Percentiles rank a stretch among this genome's conserved stretches.
Conservation (phyloP, 345 rosid genomes). For the Rhizophora mangle region DNA sequence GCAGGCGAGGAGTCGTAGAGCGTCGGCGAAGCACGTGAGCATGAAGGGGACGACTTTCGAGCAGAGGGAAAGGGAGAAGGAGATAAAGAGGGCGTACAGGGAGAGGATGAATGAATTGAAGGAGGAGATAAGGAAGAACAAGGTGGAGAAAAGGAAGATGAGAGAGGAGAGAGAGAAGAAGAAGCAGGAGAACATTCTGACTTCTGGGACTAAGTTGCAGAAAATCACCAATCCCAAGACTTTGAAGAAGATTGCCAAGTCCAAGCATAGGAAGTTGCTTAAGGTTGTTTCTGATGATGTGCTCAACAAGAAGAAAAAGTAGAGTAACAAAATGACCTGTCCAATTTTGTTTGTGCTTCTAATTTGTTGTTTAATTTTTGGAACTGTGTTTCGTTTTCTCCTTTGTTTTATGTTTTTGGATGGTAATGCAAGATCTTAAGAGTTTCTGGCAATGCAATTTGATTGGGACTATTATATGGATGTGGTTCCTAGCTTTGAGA, state of each 20-base stretch:
- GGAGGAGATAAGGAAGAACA: slow-evolving; percentile 76
- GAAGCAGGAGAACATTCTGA: slow-evolving; percentile 80
- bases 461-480: no score
- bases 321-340: not conserved
- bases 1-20: slow-evolving; percentile 55
- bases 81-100: slow-evolving; percentile 70
- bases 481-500: no score
- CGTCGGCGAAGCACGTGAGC: slow-evolving; percentile 71
- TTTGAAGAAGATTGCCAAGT: slow-evolving; percentile 70
- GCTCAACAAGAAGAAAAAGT: slow-evolving; percentile 24
- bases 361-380: not conserved
- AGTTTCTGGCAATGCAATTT: no score
- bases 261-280: slow-evolving; percentile 75
- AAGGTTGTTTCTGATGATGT: slow-evolving; percentile 68
- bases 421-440: no score
- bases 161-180: slow-evolving; percentile 83
- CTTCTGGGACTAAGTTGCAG: slow-evolving; percentile 79
- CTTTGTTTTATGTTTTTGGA: no score
- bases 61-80: slow-evolving; percentile 66
- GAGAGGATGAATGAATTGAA: slow-evolving; percentile 75
- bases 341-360: not conserved
- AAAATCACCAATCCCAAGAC: slow-evolving; percentile 78
- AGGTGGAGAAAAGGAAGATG: slow-evolving; percentile 78
- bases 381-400: no score
- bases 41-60: slow-evolving; percentile 47